Base-by-base conservation (phyloP, 2,329 filamentous ascomycete species). In the Aspergillus ochraceoroseus region DNA sequence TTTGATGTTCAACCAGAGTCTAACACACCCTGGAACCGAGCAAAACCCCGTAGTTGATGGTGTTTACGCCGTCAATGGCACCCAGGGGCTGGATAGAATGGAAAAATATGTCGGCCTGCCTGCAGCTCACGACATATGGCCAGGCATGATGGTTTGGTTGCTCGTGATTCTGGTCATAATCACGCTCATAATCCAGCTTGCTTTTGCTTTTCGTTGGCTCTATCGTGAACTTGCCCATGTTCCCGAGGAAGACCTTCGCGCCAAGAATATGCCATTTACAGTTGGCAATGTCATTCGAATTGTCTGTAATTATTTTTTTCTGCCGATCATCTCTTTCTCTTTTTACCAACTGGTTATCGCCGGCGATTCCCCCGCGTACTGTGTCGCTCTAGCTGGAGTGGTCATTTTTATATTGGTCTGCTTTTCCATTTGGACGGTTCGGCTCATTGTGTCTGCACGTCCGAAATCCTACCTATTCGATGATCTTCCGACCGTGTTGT, bases 1-100 rank as follows among this genome's bases (percentile, higher is more conserved):
- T 4, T 76, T 98, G 44, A 84, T 96, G 74, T 96, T 96, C 71
- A 95, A 95, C 60, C 73, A 92, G 51, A 95, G 84, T 64, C 85
- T 95, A 54, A 82, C 94, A 44, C 83, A 79, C 56, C 70, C 82
- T 23, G 77, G 77, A 8, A 70, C 76, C 19, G 79, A 83, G 5
- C 82, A 76, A 47, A 72, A 80, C 47, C 83, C 78, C 48, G 63
- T 94, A 9, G 68, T 81, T 7, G 89, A 96, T 62, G 89, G 90
- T 25, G 77, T 98, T n/a, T 96, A 96, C 64, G 73, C 80, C 38
- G 82, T 82, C 31, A 82, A 87, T 55, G 82, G 80, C 20, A 80
- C 74, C 2, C 89, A 90, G 55, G 92, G 92, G 18, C 70, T 98
- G 33, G 82, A 92, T 47, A 74, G 76, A 32, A 74, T 92, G 54